phyloP scores from a whole-genome alignment of 2,329 filamentous ascomycete genomes.

The Fusarium sp. region DNA sequence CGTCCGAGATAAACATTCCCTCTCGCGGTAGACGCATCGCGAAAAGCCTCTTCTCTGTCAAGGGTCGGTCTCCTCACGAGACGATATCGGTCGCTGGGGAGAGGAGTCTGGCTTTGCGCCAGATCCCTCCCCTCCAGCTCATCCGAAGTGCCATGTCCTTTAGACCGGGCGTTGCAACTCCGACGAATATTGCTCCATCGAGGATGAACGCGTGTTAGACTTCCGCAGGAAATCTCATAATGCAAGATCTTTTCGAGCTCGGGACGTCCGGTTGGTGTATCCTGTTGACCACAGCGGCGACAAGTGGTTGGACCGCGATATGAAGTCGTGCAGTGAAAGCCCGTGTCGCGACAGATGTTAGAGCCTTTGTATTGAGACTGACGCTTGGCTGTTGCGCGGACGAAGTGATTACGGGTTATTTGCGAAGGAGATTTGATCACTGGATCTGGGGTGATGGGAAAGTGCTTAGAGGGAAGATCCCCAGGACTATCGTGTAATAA shows the following conservation, averaged over 20 bases:
- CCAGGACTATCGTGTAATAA: slow-evolving; percentile 40
- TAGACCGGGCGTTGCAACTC: slow-evolving; percentile 24
- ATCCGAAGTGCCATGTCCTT: slow-evolving; percentile 26
- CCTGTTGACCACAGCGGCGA: slow-evolving; percentile 32
- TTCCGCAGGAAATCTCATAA: slow-evolving; percentile 12
- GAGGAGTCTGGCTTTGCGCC: slow-evolving; percentile 51
- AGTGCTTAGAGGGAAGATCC: slow-evolving; percentile 42
- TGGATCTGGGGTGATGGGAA: slow-evolving; percentile 21
- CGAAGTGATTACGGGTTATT: slow-evolving; percentile 47
- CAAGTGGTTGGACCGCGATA: slow-evolving; percentile 11
- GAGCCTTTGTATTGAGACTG: slow-evolving; percentile 40
- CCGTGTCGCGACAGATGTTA: slow-evolving; percentile 40
- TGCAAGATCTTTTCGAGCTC: slow-evolving; percentile 43
- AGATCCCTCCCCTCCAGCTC: slow-evolving; percentile 52
- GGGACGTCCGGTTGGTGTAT: slow-evolving; percentile 20
- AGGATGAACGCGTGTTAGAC: slow-evolving; percentile 20
- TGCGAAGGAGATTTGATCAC: slow-evolving; percentile 29
- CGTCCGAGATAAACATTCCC: slow-evolving; percentile 45
- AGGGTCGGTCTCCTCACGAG: slow-evolving; percentile 56
- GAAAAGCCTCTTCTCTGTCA: slow-evolving; percentile 61
- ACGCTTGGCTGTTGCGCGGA: slow-evolving; percentile 51
- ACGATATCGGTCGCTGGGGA: slow-evolving; percentile 53
- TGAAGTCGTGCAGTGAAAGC: slow-evolving; percentile 37
- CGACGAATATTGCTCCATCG: slow-evolving; percentile 24
- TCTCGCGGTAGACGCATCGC: slow-evolving; percentile 55